Evolutionary conservation across 441 rosid genomes (phyloP).

Genomic region (Rhodomyrtus psidioides): DNA sequence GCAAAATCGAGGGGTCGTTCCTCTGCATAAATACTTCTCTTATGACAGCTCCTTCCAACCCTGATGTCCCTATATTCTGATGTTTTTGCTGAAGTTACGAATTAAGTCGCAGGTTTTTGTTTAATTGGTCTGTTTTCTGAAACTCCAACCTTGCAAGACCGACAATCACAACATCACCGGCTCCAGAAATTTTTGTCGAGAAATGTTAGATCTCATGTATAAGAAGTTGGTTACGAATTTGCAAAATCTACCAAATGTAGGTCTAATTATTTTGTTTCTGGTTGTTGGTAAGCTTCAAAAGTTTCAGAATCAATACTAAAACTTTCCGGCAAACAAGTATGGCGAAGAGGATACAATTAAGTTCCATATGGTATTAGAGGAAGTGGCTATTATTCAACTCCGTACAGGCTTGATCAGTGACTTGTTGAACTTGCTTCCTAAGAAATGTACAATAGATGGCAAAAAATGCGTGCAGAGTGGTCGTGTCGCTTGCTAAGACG

Average conservation of each 20-base stretch:
- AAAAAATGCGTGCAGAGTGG: neutral
- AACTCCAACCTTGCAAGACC: neutral
- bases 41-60: neutral
- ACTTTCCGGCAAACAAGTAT: neutral
- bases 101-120: neutral
- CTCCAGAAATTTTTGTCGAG: neutral
- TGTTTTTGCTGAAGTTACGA: neutral
- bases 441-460: neutral
- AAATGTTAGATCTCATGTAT: neutral
- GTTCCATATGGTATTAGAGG: neutral
- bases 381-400: neutral
- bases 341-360: neutral
- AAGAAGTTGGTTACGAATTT: neutral
- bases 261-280: neutral
- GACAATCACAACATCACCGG: neutral
- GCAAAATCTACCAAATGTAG: neutral
- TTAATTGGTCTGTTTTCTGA: neutral
- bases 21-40: neutral
- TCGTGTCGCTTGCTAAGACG: neutral
- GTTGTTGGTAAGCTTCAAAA: neutral
- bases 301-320: neutral
- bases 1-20: neutral
- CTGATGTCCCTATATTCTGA: neutral
- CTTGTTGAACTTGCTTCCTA: neutral
- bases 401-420: neutral